Conservation (phyloP, 129 eudicot species). For the Pittosporum tobira region DNA sequence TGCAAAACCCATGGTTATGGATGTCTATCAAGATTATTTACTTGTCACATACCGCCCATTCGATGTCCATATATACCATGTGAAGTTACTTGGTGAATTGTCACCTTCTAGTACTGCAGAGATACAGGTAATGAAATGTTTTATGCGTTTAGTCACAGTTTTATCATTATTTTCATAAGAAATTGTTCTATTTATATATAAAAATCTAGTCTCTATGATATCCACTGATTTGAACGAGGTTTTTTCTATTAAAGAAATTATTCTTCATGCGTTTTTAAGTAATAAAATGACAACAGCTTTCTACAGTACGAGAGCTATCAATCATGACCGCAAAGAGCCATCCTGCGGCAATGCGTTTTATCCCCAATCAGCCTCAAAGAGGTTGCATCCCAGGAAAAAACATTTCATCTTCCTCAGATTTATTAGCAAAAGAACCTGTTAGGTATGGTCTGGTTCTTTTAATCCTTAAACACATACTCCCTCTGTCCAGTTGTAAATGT, state of each 20-base stretch:
- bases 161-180: not conserved
- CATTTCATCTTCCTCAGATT: slow-evolving; percentile 33
- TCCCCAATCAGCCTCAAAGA: slow-evolving; percentile 74
- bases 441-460: slow-evolving; percentile 38
- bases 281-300: slow-evolving; percentile 99
- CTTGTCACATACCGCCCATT: slow-evolving; percentile 94
- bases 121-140: slow-evolving; percentile 57
- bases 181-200: not conserved
- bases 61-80: slow-evolving; percentile 88
- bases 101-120: slow-evolving; percentile 72
- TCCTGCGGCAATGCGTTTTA: slow-evolving; percentile 89
- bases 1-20: slow-evolving; percentile 91
- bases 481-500: no score
- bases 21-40: slow-evolving; percentile 83
- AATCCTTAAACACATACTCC: not conserved
- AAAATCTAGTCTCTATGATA: slow-evolving; percentile 1
- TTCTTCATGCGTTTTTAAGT: slow-evolving; percentile 77
- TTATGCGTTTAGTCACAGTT: not conserved
- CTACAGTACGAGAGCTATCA: slow-evolving; percentile 99
- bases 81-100: slow-evolving; percentile 71
- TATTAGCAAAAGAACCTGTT: slow-evolving; percentile 57
- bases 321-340: slow-evolving; percentile 97
- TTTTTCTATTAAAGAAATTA: slow-evolving; percentile 14
- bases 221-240: slow-evolving; percentile 13
- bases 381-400: slow-evolving; percentile 31